Evolutionary conservation across 768 basidiomycete species (phyloP).

Genomic region (Russula sp.): DNA sequence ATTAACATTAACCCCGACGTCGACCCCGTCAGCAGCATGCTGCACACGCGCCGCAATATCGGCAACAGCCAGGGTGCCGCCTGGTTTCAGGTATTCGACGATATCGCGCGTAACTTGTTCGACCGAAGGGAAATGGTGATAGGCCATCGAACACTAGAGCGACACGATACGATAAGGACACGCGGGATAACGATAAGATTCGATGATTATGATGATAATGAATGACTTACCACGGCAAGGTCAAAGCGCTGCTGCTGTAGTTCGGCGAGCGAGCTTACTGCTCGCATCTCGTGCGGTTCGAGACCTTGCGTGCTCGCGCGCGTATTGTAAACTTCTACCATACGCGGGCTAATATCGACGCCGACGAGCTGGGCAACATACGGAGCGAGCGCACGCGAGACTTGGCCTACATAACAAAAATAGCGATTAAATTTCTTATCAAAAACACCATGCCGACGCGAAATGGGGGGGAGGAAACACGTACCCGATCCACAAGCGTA

Average conservation of each 20-base stretch:
- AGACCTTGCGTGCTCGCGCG: conserved; percentile 60
- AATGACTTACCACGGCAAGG: conserved; percentile 54
- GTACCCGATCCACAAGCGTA: conserved; percentile 27
- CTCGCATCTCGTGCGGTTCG: conserved; percentile 61
- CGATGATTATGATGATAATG: too few species aligned
- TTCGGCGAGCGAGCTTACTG: conserved; percentile 52
- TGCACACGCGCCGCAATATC: conserved; percentile 39
- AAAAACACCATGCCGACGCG: background rate
- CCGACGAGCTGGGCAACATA: conserved; percentile 64
- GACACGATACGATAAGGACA: background rate
- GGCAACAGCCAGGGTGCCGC: conserved; percentile 56
- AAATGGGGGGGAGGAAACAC: background rate
- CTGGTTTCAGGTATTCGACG: conserved; percentile 57
- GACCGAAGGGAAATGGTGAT: conserved; percentile 59
- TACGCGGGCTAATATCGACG: conserved; percentile 69
- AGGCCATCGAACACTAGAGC: conserved; percentile 56
- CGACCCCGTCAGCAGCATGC: background rate
- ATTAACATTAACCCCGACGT: too few species aligned
- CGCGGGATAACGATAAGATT: background rate
- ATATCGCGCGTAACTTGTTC: conserved; percentile 51
- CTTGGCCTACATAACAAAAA: conserved; percentile 45
- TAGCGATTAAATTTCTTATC: background rate
- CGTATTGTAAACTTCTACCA: conserved; percentile 65
- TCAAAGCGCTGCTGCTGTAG: conserved; percentile 62
- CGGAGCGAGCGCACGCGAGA: conserved; percentile 59